Conservation (phyloP, 208 protist species). For the Trypanosoma grayi region DNA sequence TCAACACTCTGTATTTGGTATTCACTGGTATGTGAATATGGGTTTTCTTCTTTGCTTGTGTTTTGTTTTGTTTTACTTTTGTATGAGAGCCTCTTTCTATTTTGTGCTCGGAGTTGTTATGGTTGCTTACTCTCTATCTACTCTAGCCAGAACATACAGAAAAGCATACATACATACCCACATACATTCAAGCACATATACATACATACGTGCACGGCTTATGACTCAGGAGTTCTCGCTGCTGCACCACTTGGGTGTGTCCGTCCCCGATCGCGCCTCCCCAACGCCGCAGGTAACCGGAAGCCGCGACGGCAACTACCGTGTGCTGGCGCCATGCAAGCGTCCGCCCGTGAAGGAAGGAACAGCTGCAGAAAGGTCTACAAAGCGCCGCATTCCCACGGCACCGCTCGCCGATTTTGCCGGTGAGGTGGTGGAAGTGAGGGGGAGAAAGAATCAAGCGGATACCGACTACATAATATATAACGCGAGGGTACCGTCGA, state of each 20-base stretch:
- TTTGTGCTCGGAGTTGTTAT: not conserved
- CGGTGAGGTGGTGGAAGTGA: constrained; percentile 43
- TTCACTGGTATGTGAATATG: too few species aligned
- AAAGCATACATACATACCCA: constrained; percentile 2
- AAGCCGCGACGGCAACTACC: constrained; percentile 13
- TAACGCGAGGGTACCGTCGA: constrained; percentile 58
- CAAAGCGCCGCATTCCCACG: constrained; percentile 20
- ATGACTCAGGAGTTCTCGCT: constrained; percentile 60
- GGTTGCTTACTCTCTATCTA: not conserved
- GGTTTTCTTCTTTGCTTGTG: not conserved
- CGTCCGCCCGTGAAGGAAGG: constrained; percentile 29
- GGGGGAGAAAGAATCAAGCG: constrained; percentile 27
- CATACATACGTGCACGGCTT: not conserved
- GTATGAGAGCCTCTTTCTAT: too few species aligned
- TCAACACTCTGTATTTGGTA: too few species aligned
- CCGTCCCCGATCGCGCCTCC: constrained; percentile 15
- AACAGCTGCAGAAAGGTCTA: constrained; percentile 30
- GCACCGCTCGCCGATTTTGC: constrained; percentile 46
- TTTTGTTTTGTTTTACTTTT: not conserved
- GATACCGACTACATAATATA: constrained; percentile 67
- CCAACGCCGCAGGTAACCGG: not conserved
- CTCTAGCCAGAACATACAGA: not conserved
- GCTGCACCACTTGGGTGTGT: constrained; percentile 52
- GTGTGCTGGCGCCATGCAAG: constrained; percentile 52
- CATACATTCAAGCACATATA: too few species aligned